These are phyloP conservation scores for Gynochthodes officinalis DNA, from an alignment of 257 asterid species.

Conservation along the genomic window DNA sequence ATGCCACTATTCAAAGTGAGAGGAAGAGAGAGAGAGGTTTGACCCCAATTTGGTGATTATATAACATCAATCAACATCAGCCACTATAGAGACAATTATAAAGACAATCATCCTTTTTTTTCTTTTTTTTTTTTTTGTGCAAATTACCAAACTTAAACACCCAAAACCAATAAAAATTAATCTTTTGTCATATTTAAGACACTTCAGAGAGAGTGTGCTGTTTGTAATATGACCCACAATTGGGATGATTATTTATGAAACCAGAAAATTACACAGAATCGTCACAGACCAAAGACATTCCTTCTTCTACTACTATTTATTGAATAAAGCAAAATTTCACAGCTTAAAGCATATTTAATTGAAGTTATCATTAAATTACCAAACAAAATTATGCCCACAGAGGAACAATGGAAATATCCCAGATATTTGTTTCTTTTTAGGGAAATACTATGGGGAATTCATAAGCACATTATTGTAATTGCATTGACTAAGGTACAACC, in stretches of 20 bases:
- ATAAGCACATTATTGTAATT: slow-evolving; percentile 1
- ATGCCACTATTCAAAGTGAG: slow-evolving; percentile 12
- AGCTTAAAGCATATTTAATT: not conserved
- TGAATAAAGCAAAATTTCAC: not conserved
- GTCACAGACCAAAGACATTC: not conserved
- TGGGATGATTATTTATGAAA: not conserved
- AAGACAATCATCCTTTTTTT: too few relatives aligned
- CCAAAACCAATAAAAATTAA: not conserved
- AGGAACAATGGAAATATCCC: not conserved
- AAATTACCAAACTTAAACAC: slow-evolving; percentile 7
- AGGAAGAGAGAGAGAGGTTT: slow-evolving; percentile 8
- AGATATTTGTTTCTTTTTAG: not conserved
- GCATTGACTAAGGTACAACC: slow-evolving; percentile 10
- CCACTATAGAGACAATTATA: not conserved
- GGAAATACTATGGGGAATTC: not conserved
- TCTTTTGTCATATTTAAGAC: not conserved
- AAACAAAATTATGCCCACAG: not conserved
- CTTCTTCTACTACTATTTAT: not conserved
- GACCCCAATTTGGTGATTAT: slow-evolving; percentile 17
- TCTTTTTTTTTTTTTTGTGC: not conserved
- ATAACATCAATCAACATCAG: slow-evolving; percentile 25
- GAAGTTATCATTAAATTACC: not conserved
- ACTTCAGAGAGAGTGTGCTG: not conserved
- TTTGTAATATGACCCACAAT: not conserved
- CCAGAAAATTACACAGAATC: not conserved